Conservation (phyloP, 805 yeast species). For the Starmerella tilneyi region DNA sequence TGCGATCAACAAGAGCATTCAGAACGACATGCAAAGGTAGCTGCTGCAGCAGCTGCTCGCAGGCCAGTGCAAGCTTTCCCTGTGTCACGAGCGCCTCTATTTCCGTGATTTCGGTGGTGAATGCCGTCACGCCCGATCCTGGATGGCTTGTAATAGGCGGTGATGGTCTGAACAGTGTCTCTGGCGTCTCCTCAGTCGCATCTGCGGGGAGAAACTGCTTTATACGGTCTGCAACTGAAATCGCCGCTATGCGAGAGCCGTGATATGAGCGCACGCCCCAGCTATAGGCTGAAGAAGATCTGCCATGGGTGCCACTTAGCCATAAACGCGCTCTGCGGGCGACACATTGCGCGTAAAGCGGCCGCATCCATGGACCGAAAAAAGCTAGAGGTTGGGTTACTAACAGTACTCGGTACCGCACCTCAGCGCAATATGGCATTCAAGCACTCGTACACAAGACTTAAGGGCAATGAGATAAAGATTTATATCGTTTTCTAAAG, state of each 20-base stretch:
- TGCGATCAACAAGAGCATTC: slow-evolving; percentile 14
- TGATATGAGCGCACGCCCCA: neutral
- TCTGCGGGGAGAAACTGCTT: slow-evolving; percentile 17
- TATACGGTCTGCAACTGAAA: slow-evolving; percentile 20
- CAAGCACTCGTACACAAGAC: too few relatives aligned
- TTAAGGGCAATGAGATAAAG: neutral
- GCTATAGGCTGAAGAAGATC: neutral
- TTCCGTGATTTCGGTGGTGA: slow-evolving; percentile 10
- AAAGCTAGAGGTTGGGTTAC: slow-evolving; percentile 1
- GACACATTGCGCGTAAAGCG: neutral
- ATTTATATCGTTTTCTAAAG: neutral
- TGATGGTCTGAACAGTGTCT: neutral
- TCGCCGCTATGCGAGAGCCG: neutral
- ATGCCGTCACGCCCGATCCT: slow-evolving; percentile 5
- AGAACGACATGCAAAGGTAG: slow-evolving; percentile 19
- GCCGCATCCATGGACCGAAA: slow-evolving; percentile 10
- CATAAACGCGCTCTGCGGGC: neutral
- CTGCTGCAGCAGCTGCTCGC: slow-evolving; percentile 10
- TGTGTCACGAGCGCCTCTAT: slow-evolving; percentile 6
- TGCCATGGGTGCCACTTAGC: neutral
- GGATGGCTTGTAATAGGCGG: neutral
- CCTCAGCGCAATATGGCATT: too few relatives aligned
- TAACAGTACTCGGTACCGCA: slow-evolving; percentile 5
- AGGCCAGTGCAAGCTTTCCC: slow-evolving; percentile 11
- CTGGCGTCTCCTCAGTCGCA: slow-evolving; percentile 9